Base-by-base conservation (phyloP, 2,329 filamentous ascomycete genomes). In the Raffaelea albimanens region DNA sequence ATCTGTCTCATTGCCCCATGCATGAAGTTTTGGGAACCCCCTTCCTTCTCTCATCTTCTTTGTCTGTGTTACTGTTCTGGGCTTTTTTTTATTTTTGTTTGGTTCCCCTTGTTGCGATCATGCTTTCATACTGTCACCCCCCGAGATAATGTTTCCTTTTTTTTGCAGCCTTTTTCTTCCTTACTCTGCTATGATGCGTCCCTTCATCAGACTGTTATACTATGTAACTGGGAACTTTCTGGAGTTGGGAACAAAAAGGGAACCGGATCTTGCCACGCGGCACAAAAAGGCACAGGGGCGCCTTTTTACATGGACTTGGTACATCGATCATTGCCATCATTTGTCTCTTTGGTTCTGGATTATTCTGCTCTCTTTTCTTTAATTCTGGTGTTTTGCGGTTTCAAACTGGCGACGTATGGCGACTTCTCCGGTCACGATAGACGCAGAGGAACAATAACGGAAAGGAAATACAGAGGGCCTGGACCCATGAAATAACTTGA, bases 181-280 rank as follows among this genome's bases (percentile, higher is more conserved):
- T 49, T 52, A 40, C 44, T 45, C 44, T 56, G 58, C 54, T 55
- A 56, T 48, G n/a, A 19, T 20, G 25, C 22, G 19, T 41, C 63
- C 65, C 38, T 44, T 47, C 44, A 43, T 49, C 43, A 38, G 44
- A 43, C 36, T 40, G 50, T 61, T 63, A 43, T 62, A 58, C 52
- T 62, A 67, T 56, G 56, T 57, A 58, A 56, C 47, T 55, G 52
- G 40, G 20, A 41, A 33, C 43, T 47, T 54, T 50, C 45, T 46
- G 57, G 57, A 53, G 57, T 59, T 58, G 34, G 54, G 51, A 52
- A 39, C 40, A 52, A 54, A 44, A 49, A 48, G 56, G 50, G 51
- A 50, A 54, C 47, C 33, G 46, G 50, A 43, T 43, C 44, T 49
- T 40, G 57, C 54, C 54, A 55, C 55, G 36, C 53, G 57, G 53